These are phyloP conservation scores for Globisporangium recalcitrans DNA, from an alignment of 352 stramenopile genomes.

Conservation along the genomic window DNA sequence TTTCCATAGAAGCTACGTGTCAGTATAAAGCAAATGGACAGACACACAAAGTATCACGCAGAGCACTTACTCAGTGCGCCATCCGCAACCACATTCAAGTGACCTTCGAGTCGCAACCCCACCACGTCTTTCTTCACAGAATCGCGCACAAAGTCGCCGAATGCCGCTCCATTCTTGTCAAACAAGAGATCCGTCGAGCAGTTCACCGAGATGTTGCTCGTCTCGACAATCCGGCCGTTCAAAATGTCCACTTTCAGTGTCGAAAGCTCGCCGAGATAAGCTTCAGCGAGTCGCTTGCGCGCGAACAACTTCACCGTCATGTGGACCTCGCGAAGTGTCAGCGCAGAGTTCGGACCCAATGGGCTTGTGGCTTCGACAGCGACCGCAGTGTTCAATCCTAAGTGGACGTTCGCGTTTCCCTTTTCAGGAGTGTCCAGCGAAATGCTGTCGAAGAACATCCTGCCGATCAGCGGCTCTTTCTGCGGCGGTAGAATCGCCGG, in stretches of 20 bases:
- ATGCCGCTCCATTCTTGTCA: constrained; percentile 33
- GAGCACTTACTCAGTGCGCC: constrained; percentile 50
- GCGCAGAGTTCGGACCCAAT: constrained; percentile 46
- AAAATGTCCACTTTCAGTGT: constrained; percentile 52
- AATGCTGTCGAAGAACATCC: constrained; percentile 65
- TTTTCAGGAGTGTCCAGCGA: constrained; percentile 38
- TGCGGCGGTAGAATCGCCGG: constrained; percentile 51
- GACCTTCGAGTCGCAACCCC: constrained; percentile 40
- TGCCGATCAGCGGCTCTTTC: constrained; percentile 49
- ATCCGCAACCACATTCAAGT: constrained; percentile 53
- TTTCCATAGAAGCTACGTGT: constrained; percentile 8
- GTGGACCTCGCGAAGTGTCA: constrained; percentile 51
- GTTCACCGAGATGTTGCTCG: constrained; percentile 70
- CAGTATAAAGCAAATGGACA: not conserved
- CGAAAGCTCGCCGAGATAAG: constrained; percentile 41
- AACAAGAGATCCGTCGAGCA: constrained; percentile 48
- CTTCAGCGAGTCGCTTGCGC: constrained; percentile 19
- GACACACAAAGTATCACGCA: not conserved
- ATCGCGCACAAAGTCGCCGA: constrained; percentile 65
- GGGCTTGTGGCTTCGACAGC: constrained; percentile 66
- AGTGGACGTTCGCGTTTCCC: constrained; percentile 35
- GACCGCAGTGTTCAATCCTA: constrained; percentile 46
- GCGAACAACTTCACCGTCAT: constrained; percentile 58
- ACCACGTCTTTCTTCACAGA: constrained; percentile 50
- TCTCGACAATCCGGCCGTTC: constrained; percentile 43